A percentile compares a stretch with the other conserved stretches of the same genome.
Conservation (phyloP, 768 basidiomycete genomes). For the Tylopilus sp. region DNA sequence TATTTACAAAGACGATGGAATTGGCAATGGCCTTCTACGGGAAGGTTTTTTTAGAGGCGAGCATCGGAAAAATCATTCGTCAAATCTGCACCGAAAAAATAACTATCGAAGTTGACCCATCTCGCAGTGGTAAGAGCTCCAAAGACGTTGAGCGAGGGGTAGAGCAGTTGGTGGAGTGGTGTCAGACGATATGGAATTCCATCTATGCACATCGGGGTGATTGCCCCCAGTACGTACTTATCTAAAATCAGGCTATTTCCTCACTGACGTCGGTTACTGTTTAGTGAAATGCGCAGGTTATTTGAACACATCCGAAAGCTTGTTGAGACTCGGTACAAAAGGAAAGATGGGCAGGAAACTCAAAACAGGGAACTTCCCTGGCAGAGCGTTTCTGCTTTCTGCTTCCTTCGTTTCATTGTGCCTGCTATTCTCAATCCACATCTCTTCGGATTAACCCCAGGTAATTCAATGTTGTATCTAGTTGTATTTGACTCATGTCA, state of each 20-base stretch:
- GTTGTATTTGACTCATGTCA: slow-evolving; percentile 8
- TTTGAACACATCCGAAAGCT: slow-evolving; percentile 69
- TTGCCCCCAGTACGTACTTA: slow-evolving; percentile 65
- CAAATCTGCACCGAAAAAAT: slow-evolving; percentile 69
- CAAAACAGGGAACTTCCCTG: slow-evolving; percentile 57
- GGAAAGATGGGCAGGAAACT: slow-evolving; percentile 39
- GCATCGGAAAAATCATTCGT: slow-evolving; percentile 69
- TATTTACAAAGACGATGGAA: slow-evolving; percentile 73
- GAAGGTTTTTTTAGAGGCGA: slow-evolving; percentile 73
- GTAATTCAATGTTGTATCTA: slow-evolving; percentile 36
- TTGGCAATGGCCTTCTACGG: slow-evolving; percentile 80
- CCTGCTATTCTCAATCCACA: slow-evolving; percentile 90
- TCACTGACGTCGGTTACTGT: slow-evolving; percentile 1
- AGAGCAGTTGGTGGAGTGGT: slow-evolving; percentile 73
- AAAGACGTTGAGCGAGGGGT: slow-evolving; percentile 67
- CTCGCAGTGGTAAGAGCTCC: slow-evolving; percentile 54
- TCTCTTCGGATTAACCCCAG: slow-evolving; percentile 73
- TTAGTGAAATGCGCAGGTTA: slow-evolving; percentile 68
- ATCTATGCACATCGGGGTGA: slow-evolving; percentile 71
- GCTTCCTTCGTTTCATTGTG: slow-evolving; percentile 86
- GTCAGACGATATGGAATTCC: slow-evolving; percentile 73
- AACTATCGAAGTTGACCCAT: slow-evolving; percentile 79
- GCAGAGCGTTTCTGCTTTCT: slow-evolving; percentile 87
- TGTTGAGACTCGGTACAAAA: slow-evolving; percentile 63
- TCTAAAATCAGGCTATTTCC: slow-evolving; percentile 4